Evolutionary conservation across 1,284 basidiomycete genomes (phyloP), one percentile per base, ranked within the genome.

Genomic region (Sanghuangporus baumii): DNA sequence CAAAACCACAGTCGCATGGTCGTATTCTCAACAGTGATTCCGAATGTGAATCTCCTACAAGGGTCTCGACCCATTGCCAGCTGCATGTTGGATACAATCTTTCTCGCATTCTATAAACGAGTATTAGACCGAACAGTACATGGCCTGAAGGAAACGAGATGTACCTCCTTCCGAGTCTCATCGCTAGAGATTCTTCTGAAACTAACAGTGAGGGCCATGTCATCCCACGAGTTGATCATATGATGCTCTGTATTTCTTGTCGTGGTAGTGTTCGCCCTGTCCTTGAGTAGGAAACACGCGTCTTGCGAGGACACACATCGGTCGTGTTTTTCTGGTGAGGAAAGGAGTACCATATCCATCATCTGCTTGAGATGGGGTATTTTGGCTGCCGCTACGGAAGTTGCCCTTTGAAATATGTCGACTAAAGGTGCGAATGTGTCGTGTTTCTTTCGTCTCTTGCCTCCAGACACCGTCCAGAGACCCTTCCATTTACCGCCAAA

Each of bases 11-110:
- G 40, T 11, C 40, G 40, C n/a, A 47, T 51, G n/a, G 11, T 54
- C 47, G 11, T 26, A 14, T 65, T 55, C 23, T 67, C 63, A 8
- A 67, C 59, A 8, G 65, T 65, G 36, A 67, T 48, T 14, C 66
- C 63, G 40, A 55, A 61, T 3, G 43, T 47, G 50, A 65, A 66
- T 48, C 66, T 47, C 20, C 65, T 50, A 16, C 59, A 60, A 9
- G 59, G 63, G 37, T 67, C 66, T 48, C 41, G 52, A n/a, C 37
- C 40, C 63, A 66, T 67, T 14, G 61, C 47, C 18, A 65, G 56
- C 26, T 55, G 47, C 55, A 66, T 62, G 18, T 12, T 36, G 26
- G 18, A 38, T 6, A 34, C 7, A n/a, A 55, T 34, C 37, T 55
- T 31, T 8, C 26, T 20, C 9, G 34, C 9, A 36, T 55, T 55